Evolutionary conservation across 148 eudicot species (phyloP).

Genomic region (Rhododendron simsii): DNA sequence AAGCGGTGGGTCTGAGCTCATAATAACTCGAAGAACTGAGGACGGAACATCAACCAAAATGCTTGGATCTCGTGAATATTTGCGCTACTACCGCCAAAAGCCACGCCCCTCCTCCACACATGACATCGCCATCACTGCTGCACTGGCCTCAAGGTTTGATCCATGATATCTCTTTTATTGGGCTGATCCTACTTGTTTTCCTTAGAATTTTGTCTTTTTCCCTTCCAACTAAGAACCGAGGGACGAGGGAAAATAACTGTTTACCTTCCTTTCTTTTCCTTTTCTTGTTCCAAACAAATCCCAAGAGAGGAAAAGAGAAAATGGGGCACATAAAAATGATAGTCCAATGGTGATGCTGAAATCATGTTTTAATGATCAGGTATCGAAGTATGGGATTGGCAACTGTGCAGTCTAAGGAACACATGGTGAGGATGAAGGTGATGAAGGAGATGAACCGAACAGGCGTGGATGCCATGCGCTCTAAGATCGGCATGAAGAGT

Average conservation of each 20-base stretch:
- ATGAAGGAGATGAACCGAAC: constrained; percentile 71
- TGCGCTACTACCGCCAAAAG: constrained; percentile 90
- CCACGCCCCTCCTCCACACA: constrained; percentile 74
- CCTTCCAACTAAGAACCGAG: not conserved
- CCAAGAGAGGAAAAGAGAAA: not conserved
- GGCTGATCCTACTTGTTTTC: not conserved
- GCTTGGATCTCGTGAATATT: constrained; percentile 84
- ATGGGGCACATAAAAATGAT: not conserved
- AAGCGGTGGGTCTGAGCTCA: constrained; percentile 80
- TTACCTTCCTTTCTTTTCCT: not conserved
- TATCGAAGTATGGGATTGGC: constrained; percentile 89
- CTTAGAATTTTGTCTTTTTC: not conserved
- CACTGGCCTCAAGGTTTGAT: constrained; percentile 76
- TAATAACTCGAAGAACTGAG: constrained; percentile 54
- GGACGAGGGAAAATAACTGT: not conserved
- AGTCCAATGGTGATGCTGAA: not conserved
- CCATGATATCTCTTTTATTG: not conserved
- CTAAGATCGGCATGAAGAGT: constrained; percentile 87
- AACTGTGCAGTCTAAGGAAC: constrained; percentile 82
- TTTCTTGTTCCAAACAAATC: not conserved
- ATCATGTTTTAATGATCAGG: constrained; percentile 30
- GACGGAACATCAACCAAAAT: constrained; percentile 46
- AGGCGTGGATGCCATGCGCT: constrained; percentile 73
- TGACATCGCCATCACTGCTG: constrained; percentile 46
- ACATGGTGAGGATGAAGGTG: constrained; percentile 76